Percentiles rank a stretch among this genome's conserved stretches.
Evolutionary conservation across 2,329 filamentous ascomycete species (phyloP).

Genomic region (Aspergillus caelatus): DNA sequence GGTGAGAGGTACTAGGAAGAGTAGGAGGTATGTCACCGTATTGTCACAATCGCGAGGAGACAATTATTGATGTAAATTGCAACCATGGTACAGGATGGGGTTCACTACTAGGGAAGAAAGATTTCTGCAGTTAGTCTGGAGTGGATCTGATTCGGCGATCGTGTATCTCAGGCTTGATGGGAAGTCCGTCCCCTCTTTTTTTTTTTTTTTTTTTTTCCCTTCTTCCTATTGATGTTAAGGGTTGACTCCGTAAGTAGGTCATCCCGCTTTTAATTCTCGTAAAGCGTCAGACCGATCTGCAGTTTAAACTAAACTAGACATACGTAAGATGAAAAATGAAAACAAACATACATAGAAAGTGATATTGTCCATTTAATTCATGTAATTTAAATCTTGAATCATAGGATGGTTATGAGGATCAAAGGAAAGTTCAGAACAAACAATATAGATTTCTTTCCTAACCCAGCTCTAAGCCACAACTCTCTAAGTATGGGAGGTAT

Average conservation of each 20-base stretch:
- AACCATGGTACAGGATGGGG: slow-evolving; percentile 12
- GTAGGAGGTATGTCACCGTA: neutral
- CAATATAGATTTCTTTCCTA: slow-evolving; percentile 4
- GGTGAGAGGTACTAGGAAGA: neutral
- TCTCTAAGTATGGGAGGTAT: slow-evolving; percentile 7
- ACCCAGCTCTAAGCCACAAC: neutral
- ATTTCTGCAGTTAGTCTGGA: neutral
- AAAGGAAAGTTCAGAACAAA: neutral
- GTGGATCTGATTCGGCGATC: slow-evolving; percentile 13
- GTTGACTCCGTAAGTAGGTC: neutral
- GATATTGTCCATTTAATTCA: neutral
- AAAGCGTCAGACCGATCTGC: slow-evolving; percentile 5
- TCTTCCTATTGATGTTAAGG: neutral
- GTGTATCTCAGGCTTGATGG: slow-evolving; percentile 5
- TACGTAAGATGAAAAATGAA: neutral
- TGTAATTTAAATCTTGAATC: neutral
- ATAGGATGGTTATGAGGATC: neutral
- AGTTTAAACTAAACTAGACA: neutral
- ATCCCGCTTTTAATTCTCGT: neutral
- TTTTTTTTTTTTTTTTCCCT: neutral
- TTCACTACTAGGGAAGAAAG: neutral
- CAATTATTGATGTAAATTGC: slow-evolving; percentile 7
- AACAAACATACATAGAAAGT: neutral
- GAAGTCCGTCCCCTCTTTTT: neutral
- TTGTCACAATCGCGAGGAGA: neutral